Evolutionary conservation across 2,329 filamentous ascomycete species (phyloP).

Genomic region (Microdochium bolleyi): DNA sequence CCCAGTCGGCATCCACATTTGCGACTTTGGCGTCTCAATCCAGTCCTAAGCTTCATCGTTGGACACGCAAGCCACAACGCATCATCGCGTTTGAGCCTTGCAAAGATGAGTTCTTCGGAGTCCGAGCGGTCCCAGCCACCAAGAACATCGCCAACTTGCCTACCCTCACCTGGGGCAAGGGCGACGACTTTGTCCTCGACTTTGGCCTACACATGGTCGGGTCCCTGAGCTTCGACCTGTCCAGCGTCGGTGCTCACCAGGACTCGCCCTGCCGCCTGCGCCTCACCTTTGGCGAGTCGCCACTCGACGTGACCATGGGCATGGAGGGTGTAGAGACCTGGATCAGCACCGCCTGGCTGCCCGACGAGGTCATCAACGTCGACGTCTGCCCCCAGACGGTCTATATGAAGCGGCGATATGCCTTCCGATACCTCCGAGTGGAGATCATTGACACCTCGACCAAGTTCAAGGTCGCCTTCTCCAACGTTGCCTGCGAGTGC

Average conservation of each 20-base stretch:
- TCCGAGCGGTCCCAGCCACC: slow-evolving; percentile 6
- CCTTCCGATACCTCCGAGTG: slow-evolving; percentile 24
- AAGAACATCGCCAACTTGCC: slow-evolving; percentile 8
- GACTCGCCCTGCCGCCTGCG: slow-evolving; percentile 25
- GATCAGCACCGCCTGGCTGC: slow-evolving; percentile 28
- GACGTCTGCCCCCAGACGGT: slow-evolving; percentile 21
- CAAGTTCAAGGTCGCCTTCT: slow-evolving; percentile 22
- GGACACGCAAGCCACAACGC: slow-evolving; percentile 6
- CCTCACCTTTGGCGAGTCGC: slow-evolving; percentile 26
- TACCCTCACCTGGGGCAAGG: slow-evolving; percentile 13
- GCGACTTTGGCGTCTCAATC: background rate
- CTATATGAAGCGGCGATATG: slow-evolving; percentile 18
- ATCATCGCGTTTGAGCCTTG: slow-evolving; percentile 13
- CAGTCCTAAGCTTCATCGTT: slow-evolving; percentile 6
- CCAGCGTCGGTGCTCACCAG: slow-evolving; percentile 18
- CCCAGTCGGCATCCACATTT: background rate
- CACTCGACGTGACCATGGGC: slow-evolving; percentile 24
- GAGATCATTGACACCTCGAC: slow-evolving; percentile 24
- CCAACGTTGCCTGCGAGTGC: slow-evolving; percentile 15
- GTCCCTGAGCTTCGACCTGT: slow-evolving; percentile 18
- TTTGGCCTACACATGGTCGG: slow-evolving; percentile 24
- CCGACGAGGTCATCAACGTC: slow-evolving; percentile 25
- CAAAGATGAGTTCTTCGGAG: slow-evolving; percentile 11
- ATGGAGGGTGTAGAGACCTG: slow-evolving; percentile 24
- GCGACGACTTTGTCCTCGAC: slow-evolving; percentile 20